Conservation (phyloP, 148 eudicot species). For the Vaccinium macrocarpon region DNA sequence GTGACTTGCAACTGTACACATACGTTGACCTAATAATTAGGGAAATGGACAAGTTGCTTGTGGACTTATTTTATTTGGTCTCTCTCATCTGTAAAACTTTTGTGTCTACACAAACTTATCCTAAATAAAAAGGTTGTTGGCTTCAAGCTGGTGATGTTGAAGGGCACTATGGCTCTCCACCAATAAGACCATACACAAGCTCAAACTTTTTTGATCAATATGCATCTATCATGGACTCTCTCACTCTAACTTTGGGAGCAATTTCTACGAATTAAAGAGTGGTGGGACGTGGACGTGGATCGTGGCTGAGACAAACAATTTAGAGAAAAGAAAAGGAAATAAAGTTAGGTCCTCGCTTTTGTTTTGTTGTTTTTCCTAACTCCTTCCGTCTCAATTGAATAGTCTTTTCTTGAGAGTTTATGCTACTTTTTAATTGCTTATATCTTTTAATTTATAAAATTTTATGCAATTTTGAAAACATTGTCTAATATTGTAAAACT, state of each 20-base stretch:
- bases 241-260: not conserved
- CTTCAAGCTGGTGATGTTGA: conserved; percentile 4
- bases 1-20: not conserved
- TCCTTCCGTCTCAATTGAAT: too few species aligned
- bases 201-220: not conserved
- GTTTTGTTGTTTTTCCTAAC: too few species aligned
- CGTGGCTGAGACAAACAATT: too few species aligned
- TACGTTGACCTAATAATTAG: not conserved
- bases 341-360: too few species aligned
- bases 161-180: not conserved
- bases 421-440: too few species aligned
- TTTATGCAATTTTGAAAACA: too few species aligned
- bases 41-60: not conserved
- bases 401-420: too few species aligned
- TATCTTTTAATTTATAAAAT: too few species aligned
- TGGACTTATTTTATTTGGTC: not conserved
- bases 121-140: not conserved
- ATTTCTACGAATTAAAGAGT: not conserved
- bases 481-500: too few species aligned
- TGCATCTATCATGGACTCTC: not conserved
- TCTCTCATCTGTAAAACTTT: not conserved
- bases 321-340: too few species aligned
- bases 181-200: conserved; percentile 2
- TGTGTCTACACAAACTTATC: not conserved
- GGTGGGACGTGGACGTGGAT: too few species aligned